phyloP scores from a whole-genome alignment of 306 rosid species.

The Fagus crenata region DNA sequence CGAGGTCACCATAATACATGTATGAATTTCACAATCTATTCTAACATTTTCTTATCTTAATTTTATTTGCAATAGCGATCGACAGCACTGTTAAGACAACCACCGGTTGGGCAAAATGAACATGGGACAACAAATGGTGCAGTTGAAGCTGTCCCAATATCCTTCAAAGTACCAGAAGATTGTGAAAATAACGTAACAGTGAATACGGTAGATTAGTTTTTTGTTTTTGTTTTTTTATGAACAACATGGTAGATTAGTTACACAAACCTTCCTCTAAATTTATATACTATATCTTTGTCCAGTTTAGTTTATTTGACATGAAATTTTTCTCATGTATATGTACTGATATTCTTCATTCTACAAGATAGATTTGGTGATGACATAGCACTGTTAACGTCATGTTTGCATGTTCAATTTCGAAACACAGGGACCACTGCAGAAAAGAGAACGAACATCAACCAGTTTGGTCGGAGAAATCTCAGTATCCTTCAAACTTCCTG shows the following conservation, averaged over 20 bases:
- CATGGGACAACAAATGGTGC: neutral
- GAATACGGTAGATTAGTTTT: too few relatives aligned
- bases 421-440: neutral
- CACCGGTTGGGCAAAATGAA: neutral
- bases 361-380: too few relatives aligned
- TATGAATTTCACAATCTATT: neutral
- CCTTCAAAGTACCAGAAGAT: neutral
- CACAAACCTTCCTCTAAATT: too few relatives aligned
- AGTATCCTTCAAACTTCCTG: conserved; percentile 8
- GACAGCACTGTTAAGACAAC: neutral
- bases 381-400: too few relatives aligned
- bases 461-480: neutral
- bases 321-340: too few relatives aligned
- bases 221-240: too few relatives aligned
- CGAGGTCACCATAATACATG: neutral
- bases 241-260: neutral
- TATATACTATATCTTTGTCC: too few relatives aligned
- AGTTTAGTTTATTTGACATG: too few relatives aligned
- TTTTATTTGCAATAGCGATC: neutral
- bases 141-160: neutral
- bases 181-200: too few relatives aligned
- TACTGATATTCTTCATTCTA: too few relatives aligned
- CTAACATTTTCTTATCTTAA: neutral
- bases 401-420: neutral
- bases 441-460: neutral